A percentile compares a stretch with the other conserved stretches of the same genome.
Conservation (phyloP, 2,329 filamentous ascomycete genomes). For the Cordyceps militaris region DNA sequence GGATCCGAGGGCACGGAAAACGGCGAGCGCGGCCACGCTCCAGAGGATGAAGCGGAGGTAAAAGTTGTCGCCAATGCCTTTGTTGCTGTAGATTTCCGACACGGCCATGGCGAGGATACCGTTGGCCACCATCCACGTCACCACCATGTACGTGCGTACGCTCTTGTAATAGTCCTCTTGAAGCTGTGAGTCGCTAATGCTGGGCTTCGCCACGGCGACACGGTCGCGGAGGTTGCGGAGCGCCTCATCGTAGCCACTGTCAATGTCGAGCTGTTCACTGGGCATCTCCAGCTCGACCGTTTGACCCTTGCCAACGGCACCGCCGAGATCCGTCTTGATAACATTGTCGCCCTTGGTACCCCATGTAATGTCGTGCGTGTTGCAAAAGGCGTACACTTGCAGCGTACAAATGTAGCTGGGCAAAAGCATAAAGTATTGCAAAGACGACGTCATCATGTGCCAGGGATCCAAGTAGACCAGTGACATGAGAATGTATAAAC, state of each 20-base stretch:
- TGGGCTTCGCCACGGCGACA: slow-evolving; percentile 64
- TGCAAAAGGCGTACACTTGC: slow-evolving; percentile 98
- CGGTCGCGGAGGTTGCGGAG: slow-evolving; percentile 92
- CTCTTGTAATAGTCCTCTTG: slow-evolving; percentile 99
- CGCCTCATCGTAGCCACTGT: slow-evolving; percentile 94
- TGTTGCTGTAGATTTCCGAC: slow-evolving; percentile 71
- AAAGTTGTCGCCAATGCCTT: slow-evolving; percentile 69
- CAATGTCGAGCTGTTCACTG: slow-evolving; percentile 94
- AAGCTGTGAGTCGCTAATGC: slow-evolving; percentile 66
- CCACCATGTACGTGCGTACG: slow-evolving; percentile 96
- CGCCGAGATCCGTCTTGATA: slow-evolving; percentile 83
- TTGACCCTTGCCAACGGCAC: slow-evolving; percentile 69
- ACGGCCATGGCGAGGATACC: slow-evolving; percentile 90
- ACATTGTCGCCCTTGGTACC: slow-evolving; percentile 98
- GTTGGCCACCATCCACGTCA: slow-evolving; percentile 89
- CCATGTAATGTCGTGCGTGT: slow-evolving; percentile 98
- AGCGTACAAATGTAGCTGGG: slow-evolving; percentile 94
- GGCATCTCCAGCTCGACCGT: slow-evolving; percentile 97
- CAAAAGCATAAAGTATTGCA: slow-evolving; percentile 87
- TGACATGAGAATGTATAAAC: slow-evolving; percentile 93
- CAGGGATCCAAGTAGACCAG: slow-evolving; percentile 96
- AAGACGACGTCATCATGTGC: slow-evolving; percentile 94
- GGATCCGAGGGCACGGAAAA: slow-evolving; percentile 80
- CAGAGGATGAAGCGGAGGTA: slow-evolving; percentile 93
- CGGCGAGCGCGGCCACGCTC: slow-evolving; percentile 76